Evolutionary conservation across 352 stramenopile species (phyloP).

Genomic region (Globisporangium middletonii): DNA sequence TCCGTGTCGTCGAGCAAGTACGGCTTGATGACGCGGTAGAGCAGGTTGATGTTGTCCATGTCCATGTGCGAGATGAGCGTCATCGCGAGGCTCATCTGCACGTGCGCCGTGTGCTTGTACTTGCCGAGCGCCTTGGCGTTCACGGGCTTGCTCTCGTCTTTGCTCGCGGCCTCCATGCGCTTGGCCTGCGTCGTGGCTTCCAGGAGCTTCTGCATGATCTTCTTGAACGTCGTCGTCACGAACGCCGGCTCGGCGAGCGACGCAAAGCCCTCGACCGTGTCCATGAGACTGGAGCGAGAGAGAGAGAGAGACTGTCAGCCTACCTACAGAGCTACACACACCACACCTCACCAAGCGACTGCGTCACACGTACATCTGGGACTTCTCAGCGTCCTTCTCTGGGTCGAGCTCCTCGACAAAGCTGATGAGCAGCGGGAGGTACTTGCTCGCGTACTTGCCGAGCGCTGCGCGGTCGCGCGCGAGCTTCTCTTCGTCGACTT

Average conservation of each 20-base stretch:
- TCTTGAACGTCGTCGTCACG: slow-evolving; percentile 74
- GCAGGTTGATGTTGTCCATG: slow-evolving; percentile 58
- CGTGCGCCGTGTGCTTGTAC: slow-evolving; percentile 61
- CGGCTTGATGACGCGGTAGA: slow-evolving; percentile 87
- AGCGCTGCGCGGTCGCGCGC: slow-evolving; percentile 67
- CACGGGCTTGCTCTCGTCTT: slow-evolving; percentile 17
- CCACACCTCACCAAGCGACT: too few species aligned
- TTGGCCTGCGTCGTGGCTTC: slow-evolving; percentile 80
- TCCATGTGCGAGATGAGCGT: slow-evolving; percentile 77
- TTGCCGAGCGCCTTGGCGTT: slow-evolving; percentile 41
- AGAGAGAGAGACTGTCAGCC: background rate
- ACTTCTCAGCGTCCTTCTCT: slow-evolving; percentile 68
- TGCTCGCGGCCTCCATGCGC: slow-evolving; percentile 37
- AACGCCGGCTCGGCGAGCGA: slow-evolving; percentile 61
- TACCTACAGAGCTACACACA: background rate
- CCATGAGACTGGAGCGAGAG: slow-evolving; percentile 28
- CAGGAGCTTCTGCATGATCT: slow-evolving; percentile 87
- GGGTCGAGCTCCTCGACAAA: slow-evolving; percentile 79
- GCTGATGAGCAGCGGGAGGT: slow-evolving; percentile 77
- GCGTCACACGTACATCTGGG: slow-evolving; percentile 28
- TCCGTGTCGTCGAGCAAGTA: slow-evolving; percentile 85
- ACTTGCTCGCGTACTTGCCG: slow-evolving; percentile 75
- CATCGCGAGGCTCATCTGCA: slow-evolving; percentile 74
- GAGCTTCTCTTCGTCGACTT: slow-evolving; percentile 76
- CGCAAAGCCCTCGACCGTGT: slow-evolving; percentile 81